Evolutionary conservation across 371 early-diverging fungal species (phyloP).

Genomic region (Syncephalastrum monosporum): DNA sequence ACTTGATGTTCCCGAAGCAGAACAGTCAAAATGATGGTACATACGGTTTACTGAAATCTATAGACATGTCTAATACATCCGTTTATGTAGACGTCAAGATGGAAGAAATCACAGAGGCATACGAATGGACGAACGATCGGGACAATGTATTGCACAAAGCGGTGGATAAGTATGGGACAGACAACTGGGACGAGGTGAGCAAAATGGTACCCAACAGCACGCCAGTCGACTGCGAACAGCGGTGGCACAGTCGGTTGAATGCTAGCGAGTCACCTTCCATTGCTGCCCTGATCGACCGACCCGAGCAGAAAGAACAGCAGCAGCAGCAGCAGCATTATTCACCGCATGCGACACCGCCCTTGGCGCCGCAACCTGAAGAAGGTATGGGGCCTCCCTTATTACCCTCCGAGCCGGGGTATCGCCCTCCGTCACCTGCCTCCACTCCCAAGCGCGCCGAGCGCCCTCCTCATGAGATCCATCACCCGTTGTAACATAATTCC

Average conservation of each 20-base stretch:
- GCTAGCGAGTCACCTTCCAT: constrained; percentile 49
- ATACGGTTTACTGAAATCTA: not conserved
- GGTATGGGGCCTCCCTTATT: not conserved
- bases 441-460: constrained; percentile 28
- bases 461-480: too few relatives aligned
- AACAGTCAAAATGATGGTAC: constrained; percentile 12
- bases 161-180: constrained; percentile 32
- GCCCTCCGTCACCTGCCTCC: constrained; percentile 44
- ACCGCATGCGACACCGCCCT: constrained; percentile 24
- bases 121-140: constrained; percentile 38
- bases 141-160: constrained; percentile 32
- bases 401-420: constrained; percentile 18
- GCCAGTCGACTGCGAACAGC: constrained; percentile 1
- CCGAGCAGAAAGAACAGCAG: not conserved
- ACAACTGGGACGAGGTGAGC: constrained; percentile 36
- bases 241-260: constrained; percentile 11
- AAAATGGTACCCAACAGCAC: constrained; percentile 1
- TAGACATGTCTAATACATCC: too few relatives aligned
- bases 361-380: constrained; percentile 7
- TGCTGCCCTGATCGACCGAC: constrained; percentile 36
- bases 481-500: too few relatives aligned
- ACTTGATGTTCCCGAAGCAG: constrained; percentile 16
- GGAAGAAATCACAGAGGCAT: constrained; percentile 6
- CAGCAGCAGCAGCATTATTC: constrained; percentile 14
- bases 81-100: constrained; percentile 4